Evolutionary conservation across 2,329 filamentous ascomycete species (phyloP).

Genomic region (Botrytis deweyae): DNA sequence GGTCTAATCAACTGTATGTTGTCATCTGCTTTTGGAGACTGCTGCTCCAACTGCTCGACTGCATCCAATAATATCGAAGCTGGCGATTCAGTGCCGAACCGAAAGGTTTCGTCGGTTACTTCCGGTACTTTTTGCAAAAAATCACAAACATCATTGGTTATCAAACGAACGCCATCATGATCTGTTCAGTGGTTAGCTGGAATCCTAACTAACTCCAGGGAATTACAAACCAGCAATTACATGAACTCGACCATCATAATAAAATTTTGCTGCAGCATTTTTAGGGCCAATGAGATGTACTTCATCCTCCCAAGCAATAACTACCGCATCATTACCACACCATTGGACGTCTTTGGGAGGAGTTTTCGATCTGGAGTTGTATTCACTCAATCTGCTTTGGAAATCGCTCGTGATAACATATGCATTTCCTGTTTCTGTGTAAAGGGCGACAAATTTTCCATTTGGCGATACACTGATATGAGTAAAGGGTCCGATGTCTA

Average conservation of each 20-base stretch:
- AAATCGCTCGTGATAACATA: conserved; percentile 97
- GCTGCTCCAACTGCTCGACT: conserved; percentile 83
- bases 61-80: conserved; percentile 93
- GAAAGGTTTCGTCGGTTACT: conserved; percentile 85
- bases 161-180: conserved; percentile 80
- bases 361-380: conserved; percentile 83
- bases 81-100: conserved; percentile 81
- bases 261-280: conserved; percentile 72
- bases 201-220: neutral
- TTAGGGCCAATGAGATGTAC: conserved; percentile 89
- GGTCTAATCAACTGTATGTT: conserved; percentile 92
- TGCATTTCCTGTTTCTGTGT: conserved; percentile 78
- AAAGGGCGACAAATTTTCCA: conserved; percentile 83
- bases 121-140: conserved; percentile 93
- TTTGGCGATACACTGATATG: conserved; percentile 91
- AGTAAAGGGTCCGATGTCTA: conserved; percentile 89
- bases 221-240: conserved; percentile 69
- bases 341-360: conserved; percentile 86
- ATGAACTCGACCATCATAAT: conserved; percentile 89
- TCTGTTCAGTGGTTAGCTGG: conserved; percentile 44
- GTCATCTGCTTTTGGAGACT: conserved; percentile 95
- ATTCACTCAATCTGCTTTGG: conserved; percentile 86
- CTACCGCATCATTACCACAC: conserved; percentile 92
- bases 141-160: conserved; percentile 94
- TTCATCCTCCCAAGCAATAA: conserved; percentile 97